phyloP scores from a whole-genome alignment of 1,284 basidiomycete species.

The Cutaneotrichosporon daszewskae region DNA sequence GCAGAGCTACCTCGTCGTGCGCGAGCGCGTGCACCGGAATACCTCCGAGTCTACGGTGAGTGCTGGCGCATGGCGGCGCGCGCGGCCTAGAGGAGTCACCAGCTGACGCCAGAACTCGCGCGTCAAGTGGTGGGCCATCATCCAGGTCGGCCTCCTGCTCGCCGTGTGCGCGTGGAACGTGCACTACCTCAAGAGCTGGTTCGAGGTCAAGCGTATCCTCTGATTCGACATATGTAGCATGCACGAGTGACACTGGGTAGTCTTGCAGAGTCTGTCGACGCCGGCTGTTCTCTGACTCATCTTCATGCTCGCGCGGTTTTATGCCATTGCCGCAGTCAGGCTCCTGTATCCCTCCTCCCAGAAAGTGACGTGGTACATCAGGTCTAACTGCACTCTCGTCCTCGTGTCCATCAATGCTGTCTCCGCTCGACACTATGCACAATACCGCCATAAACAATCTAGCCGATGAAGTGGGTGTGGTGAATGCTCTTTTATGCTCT shows the following conservation, averaged over 20 bases:
- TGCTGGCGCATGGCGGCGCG: slow-evolving; percentile 25
- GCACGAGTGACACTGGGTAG: neutral
- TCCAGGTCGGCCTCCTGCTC: slow-evolving; percentile 82
- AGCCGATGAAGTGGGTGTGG: too few species aligned
- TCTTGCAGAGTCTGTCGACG: too few species aligned
- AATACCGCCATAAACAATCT: too few species aligned
- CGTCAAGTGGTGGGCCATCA: slow-evolving; percentile 98
- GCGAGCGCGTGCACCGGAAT: slow-evolving; percentile 88
- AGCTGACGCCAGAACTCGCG: slow-evolving; percentile 62
- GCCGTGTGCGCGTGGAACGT: slow-evolving; percentile 93
- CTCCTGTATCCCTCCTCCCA: too few species aligned
- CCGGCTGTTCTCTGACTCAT: too few species aligned
- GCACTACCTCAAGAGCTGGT: slow-evolving; percentile 90
- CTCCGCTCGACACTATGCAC: too few species aligned
- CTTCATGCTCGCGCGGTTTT: too few species aligned
- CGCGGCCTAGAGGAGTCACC: neutral
- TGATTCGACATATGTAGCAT: slow-evolving; percentile 33
- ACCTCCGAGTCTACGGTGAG: slow-evolving; percentile 47
- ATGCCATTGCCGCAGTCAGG: too few species aligned
- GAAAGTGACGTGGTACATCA: too few species aligned
- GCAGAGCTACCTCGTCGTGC: slow-evolving; percentile 94
- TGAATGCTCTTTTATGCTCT: too few species aligned
- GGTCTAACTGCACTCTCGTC: too few species aligned
- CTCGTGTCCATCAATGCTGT: too few species aligned
- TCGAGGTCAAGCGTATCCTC: slow-evolving; percentile 90